Conservation (phyloP, 768 basidiomycete genomes). For the Mycena albidolilacea region DNA sequence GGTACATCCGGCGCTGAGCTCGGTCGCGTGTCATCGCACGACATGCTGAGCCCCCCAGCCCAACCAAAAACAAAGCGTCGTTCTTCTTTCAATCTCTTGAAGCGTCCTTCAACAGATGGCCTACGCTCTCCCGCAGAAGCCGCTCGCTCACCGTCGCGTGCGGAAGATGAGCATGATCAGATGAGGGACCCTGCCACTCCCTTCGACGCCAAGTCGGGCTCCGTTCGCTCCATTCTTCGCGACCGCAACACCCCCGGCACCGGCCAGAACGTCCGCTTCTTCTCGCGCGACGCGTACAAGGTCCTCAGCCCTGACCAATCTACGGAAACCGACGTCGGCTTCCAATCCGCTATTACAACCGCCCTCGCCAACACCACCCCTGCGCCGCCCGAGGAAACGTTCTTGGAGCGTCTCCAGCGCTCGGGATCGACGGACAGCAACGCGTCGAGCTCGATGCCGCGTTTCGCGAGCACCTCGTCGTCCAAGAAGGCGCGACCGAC, state of each 20-base stretch:
- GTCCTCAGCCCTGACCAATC: constrained; percentile 78
- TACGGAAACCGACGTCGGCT: constrained; percentile 51
- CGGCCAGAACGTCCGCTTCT: constrained; percentile 86
- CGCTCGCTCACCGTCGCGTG: constrained; percentile 36
- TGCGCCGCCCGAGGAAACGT: constrained; percentile 40
- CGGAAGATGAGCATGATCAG: constrained; percentile 38
- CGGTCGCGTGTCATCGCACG: constrained; percentile 36
- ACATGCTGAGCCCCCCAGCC: constrained; percentile 35
- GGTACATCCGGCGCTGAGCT: constrained; percentile 39
- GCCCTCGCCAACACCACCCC: constrained; percentile 47
- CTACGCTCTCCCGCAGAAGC: constrained; percentile 43
- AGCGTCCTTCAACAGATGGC: constrained; percentile 53
- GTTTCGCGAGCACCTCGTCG: constrained; percentile 52
- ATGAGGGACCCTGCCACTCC: constrained; percentile 52
- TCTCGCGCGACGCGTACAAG: constrained; percentile 77
- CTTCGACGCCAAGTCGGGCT: constrained; percentile 59
- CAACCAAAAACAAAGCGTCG: constrained; percentile 32
- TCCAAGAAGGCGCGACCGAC: constrained; percentile 56
- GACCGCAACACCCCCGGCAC: constrained; percentile 81
- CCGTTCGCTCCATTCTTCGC: constrained; percentile 81
- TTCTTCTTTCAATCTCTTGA: constrained; percentile 35
- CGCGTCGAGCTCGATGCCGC: constrained; percentile 47
- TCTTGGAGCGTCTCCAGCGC: constrained; percentile 52
- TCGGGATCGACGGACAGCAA: constrained; percentile 45
- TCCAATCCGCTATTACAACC: constrained; percentile 48